Evolutionary conservation across 2,329 filamentous ascomycete genomes (phyloP).

Genomic region (Talaromyces sp.): DNA sequence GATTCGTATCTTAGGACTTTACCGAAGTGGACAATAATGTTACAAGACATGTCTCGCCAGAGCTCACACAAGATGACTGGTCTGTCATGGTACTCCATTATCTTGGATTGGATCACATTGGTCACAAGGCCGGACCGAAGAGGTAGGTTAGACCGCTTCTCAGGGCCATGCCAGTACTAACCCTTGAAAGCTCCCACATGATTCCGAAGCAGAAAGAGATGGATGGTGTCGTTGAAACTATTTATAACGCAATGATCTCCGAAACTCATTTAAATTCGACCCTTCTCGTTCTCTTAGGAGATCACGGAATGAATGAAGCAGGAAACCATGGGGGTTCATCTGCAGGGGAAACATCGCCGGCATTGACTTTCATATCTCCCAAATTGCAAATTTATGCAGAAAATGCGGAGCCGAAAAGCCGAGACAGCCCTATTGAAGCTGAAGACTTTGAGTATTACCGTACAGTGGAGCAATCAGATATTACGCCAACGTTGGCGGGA

Average conservation of each 20-base stretch:
- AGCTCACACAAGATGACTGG: conserved; percentile 79
- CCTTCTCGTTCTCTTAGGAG: conserved; percentile 80
- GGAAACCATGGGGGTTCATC: conserved; percentile 96
- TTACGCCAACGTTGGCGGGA: conserved; percentile 83
- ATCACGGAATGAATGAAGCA: conserved; percentile 99
- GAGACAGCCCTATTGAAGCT: conserved; percentile 55
- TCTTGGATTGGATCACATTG: conserved; percentile 92
- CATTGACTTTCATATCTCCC: conserved; percentile 85
- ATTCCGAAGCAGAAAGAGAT: conserved; percentile 89
- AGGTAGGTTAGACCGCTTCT: conserved; percentile 52
- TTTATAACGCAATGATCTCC: conserved; percentile 72
- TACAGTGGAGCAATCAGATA: conserved; percentile 87
- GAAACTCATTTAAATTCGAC: conserved; percentile 71
- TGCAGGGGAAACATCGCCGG: conserved; percentile 88
- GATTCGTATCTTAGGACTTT: conserved; percentile 65
- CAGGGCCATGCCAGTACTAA: neutral
- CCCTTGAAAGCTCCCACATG: conserved; percentile 72
- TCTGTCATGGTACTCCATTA: conserved; percentile 93
- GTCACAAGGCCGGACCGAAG: conserved; percentile 87
- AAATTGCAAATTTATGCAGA: conserved; percentile 52
- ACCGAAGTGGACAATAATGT: conserved; percentile 98
- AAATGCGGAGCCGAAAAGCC: conserved; percentile 48
- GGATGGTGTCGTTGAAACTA: conserved; percentile 73
- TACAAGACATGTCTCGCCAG: conserved; percentile 77
- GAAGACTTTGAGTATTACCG: conserved; percentile 79